Evolutionary conservation across 192 early-diverging fungal species (phyloP).

Genomic region (Coemansia umbellata): DNA sequence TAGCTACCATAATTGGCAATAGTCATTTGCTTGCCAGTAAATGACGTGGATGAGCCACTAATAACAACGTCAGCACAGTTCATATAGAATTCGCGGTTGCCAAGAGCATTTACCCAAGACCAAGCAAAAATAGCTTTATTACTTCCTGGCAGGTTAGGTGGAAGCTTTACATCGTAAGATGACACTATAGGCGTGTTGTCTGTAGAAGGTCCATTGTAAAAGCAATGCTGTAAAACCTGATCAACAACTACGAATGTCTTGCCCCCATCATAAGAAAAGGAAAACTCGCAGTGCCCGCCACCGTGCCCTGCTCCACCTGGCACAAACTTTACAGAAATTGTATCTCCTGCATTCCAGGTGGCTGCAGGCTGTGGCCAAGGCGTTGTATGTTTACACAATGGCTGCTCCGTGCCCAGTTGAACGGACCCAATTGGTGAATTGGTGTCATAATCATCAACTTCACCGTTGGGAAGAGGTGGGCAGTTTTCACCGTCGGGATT

Average conservation of each 20-base stretch:
- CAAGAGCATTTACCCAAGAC: conserved; percentile 59
- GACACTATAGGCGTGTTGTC: conserved; percentile 7
- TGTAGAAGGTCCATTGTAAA: conserved; percentile 3
- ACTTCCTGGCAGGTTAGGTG: conserved; percentile 37
- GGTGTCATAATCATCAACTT: not conserved
- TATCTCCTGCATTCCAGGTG: conserved; percentile 37
- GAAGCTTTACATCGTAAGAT: conserved; percentile 51
- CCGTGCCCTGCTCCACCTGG: conserved; percentile 40
- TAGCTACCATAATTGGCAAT: conserved; percentile 25
- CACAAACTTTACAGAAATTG: conserved; percentile 31
- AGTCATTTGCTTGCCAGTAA: conserved; percentile 16
- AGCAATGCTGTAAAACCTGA: conserved; percentile 27
- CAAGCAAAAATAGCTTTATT: conserved; percentile 54
- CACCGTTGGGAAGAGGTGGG: conserved; percentile 1
- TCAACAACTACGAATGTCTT: conserved; percentile 52
- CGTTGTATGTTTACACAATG: conserved; percentile 33
- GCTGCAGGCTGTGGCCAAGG: conserved; percentile 24
- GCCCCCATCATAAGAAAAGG: conserved; percentile 53
- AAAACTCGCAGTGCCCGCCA: conserved; percentile 62
- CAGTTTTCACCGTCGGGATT: not conserved
- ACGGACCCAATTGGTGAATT: conserved; percentile 1
- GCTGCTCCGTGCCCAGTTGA: conserved; percentile 3
- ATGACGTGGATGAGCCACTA: conserved; percentile 11
- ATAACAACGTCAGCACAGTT: conserved; percentile 38
- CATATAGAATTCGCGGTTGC: conserved; percentile 47